Conservation (phyloP, 352 stramenopile species). For the Phytophthora lateralis region DNA sequence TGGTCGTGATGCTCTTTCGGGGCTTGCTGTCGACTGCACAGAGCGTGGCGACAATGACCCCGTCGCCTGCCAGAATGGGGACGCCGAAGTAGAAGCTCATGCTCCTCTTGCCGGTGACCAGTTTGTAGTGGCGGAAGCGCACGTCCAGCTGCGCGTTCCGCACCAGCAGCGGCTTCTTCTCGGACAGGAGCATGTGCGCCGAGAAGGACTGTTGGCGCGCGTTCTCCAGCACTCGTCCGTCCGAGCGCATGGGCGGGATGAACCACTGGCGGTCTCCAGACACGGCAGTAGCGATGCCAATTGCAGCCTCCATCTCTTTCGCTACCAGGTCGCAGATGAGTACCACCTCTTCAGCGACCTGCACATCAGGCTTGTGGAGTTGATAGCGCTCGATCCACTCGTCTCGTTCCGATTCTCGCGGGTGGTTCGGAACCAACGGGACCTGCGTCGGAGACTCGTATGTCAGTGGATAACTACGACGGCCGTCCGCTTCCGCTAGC, state of each 20-base stretch:
- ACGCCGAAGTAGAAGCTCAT: conserved; percentile 51
- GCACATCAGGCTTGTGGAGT: conserved; percentile 21
- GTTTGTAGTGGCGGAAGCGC: conserved; percentile 49
- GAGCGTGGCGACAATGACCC: conserved; percentile 41
- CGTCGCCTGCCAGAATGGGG: conserved; percentile 33
- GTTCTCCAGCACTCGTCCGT: conserved; percentile 14
- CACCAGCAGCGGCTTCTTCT: conserved; percentile 46
- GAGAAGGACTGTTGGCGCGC: conserved; percentile 45
- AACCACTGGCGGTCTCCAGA: conserved; percentile 29
- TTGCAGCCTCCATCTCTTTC: conserved; percentile 49
- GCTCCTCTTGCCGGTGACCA: conserved; percentile 26
- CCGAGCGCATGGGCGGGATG: conserved; percentile 17
- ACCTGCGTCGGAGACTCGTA: conserved; percentile 40
- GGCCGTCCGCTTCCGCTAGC: conserved; percentile 48
- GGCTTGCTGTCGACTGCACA: conserved; percentile 48
- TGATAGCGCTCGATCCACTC: conserved; percentile 40
- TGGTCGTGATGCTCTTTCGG: conserved; percentile 50
- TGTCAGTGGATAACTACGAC: conserved; percentile 40
- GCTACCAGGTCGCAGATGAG: conserved; percentile 56
- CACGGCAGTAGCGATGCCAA: conserved; percentile 42
- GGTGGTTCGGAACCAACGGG: conserved; percentile 23
- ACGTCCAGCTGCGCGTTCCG: conserved; percentile 51
- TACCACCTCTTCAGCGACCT: conserved; percentile 36
- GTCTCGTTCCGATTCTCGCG: conserved; percentile 35
- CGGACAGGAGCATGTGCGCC: conserved; percentile 34